Evolutionary conservation across 805 yeast genomes (phyloP), one percentile per base, ranked within the genome.

Genomic region (Kurtzmaniella cleridarum): DNA sequence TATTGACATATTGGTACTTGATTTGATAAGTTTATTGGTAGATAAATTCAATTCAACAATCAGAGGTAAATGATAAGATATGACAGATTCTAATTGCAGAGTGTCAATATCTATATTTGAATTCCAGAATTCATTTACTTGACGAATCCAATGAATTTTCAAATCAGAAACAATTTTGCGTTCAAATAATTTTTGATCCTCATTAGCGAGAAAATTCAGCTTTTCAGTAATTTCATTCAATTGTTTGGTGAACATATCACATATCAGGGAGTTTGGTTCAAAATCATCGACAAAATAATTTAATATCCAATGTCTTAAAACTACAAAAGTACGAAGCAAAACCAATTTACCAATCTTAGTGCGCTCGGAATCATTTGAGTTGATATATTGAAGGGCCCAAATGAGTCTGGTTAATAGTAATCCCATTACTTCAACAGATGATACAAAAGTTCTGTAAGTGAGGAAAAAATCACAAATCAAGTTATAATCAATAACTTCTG

Each of bases 251-350:
- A 90, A 66, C 14, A 41, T 28, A 36, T 68, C 69, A 44, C 74
- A 64, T 27, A 69, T 47, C 24, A 45, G 40, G 4, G 41, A 40
- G 45, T 66, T 58, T 12, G 54, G 36, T 35, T 58, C 61, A 43
- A 69, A 93, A 59, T 93, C 98, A 54, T 86, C 91, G 31, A 79
- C 72, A 51, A 88, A 93, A 57, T 86, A 90, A 59, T 90, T 91
- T 42, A 86, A 61, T 14, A 91, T 58, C 95, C 98, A 91, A 63
- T 87, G 95, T 52, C 97, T 76, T 32, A 93, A 50, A 23, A 84
- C 80, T 20, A 87, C 96, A 64, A 90, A 91, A 0, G 95, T 82
- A 50, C 98, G 71, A 28, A 90, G 73, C 10, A 86, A 66, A 2
- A 83, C 81, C 33, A 84, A 66, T 42, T 80, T 75, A 1, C 95